A percentile compares a stretch with the other conserved stretches of the same genome.
These are phyloP conservation scores for Penicillium mononematosum DNA, from an alignment of 495 filamentous ascomycete genomes.

Conservation along the genomic window DNA sequence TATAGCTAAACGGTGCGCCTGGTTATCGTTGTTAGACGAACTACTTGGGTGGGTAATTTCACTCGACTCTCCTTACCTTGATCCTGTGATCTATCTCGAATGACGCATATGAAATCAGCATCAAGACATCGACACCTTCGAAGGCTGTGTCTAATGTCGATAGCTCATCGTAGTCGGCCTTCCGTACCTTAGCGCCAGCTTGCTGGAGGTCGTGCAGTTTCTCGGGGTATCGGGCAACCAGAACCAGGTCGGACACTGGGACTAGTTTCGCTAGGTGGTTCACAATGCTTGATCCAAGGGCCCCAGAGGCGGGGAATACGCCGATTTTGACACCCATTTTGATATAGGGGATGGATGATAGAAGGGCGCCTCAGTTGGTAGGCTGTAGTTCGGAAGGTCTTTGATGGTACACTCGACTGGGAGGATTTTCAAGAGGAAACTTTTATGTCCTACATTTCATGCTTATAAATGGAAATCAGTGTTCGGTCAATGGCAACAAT, in stretches of 20 bases:
- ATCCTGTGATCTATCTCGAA: slow-evolving; percentile 39
- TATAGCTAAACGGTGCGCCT: slow-evolving; percentile 54
- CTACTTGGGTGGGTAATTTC: background rate
- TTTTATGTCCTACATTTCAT: background rate
- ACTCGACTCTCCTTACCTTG: slow-evolving; percentile 19
- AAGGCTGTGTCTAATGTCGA: slow-evolving; percentile 34
- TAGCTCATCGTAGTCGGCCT: slow-evolving; percentile 40
- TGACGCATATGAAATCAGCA: slow-evolving; percentile 46
- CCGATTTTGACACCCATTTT: slow-evolving; percentile 36
- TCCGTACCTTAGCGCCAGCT: slow-evolving; percentile 33
- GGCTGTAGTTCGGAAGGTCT: background rate
- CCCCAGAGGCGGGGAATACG: slow-evolving; percentile 54
- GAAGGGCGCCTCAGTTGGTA: background rate
- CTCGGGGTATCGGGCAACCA: slow-evolving; percentile 48
- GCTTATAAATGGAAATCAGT: slow-evolving; percentile 20
- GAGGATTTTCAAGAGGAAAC: background rate
- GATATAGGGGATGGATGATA: background rate
- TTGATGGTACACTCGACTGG: background rate
- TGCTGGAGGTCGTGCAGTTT: slow-evolving; percentile 27
- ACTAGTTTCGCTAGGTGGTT: slow-evolving; percentile 43
- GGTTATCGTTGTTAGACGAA: background rate
- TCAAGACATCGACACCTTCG: slow-evolving; percentile 35
- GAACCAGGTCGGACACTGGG: slow-evolving; percentile 38
- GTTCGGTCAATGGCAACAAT: background rate
- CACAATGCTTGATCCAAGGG: slow-evolving; percentile 46